Evolutionary conservation across 1,139 yeast species (phyloP), one percentile per base, ranked within the genome.

Genomic region (Arxiozyma heterogenica): DNA sequence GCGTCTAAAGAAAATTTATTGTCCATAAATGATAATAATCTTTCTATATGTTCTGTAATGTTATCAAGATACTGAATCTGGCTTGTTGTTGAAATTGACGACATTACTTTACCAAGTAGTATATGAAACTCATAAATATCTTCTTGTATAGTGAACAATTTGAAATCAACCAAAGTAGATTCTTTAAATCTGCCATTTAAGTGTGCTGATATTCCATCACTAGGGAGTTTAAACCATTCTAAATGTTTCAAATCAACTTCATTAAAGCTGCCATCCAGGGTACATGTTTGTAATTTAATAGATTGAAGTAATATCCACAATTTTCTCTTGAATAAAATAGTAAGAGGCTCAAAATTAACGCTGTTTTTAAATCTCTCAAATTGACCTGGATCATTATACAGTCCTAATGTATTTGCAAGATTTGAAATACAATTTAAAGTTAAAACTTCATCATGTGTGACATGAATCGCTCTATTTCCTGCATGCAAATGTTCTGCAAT

Each of bases 261-360:
- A 34, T 51, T 54, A 3, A 51, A 43, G n/a, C 50, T 56, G 8
- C 63, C 64, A 50, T 58, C 58, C 1, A 57, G 41, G 1, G 58
- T 57, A n/a, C 53, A 34, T 22, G 56, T 47, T 42, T 50, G 54
- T 25, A 59, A 53, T 38, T 49, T 59, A 21, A 61, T 20, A 11
- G 56, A 54, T 49, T 61, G 64, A 9, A 61, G 25, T 17, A 62
- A 62, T 3, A 59, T 50, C 64, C 64, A 61, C 27, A 61, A 38
- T 51, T 58, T 59, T 20, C 62, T 41, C 50, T 62, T 56, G 25
- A 57, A 54, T 8, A 44, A 47, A 20, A 51, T 41, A 11, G 57
- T 41, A 3, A 52, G 27, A 22, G 53, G 53, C 22, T 53, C 56
- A 22, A 49, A 50, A 12, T 47, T 39, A 22, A 50, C 49, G 30